Evolutionary conservation across 2,329 filamentous ascomycete genomes (phyloP).

Genomic region (Cladosporium sp.): DNA sequence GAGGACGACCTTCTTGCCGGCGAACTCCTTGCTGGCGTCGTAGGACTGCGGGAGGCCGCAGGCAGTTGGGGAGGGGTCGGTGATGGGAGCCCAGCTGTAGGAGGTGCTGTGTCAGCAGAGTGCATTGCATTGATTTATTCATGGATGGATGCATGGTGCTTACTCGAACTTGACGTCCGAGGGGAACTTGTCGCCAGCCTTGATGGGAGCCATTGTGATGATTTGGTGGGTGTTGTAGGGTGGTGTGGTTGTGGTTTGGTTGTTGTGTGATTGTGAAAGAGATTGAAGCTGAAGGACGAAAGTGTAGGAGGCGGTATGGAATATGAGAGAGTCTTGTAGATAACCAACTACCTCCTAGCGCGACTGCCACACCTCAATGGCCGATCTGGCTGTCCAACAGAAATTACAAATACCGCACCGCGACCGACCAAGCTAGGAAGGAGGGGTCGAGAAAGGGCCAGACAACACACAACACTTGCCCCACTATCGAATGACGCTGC

Average conservation of each 20-base stretch:
- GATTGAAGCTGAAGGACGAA: neutral
- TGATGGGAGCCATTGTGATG: conserved; percentile 64
- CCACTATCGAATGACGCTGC: conserved; percentile 10
- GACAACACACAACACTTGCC: neutral
- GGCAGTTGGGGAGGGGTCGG: conserved; percentile 68
- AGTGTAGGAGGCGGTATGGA: neutral
- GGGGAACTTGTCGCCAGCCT: conserved; percentile 82
- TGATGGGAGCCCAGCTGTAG: conserved; percentile 73
- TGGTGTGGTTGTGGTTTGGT: neutral
- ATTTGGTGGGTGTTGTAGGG: neutral
- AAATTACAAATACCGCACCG: conserved; percentile 12
- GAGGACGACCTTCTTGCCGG: conserved; percentile 70
- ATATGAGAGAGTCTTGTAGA: neutral
- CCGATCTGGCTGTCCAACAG: neutral
- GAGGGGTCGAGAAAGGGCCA: conserved; percentile 12
- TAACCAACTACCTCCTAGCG: neutral
- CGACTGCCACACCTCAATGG: conserved; percentile 18
- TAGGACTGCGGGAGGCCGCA: conserved; percentile 80
- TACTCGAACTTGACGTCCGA: conserved; percentile 75
- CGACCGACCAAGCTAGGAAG: neutral
- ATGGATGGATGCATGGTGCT: conserved; percentile 34
- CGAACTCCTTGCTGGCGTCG: conserved; percentile 76
- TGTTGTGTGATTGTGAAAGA: neutral
- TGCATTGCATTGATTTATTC: neutral
- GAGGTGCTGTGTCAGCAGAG: conserved; percentile 12